Conservation (phyloP, 768 basidiomycete genomes). For the Cystobasidium onofrii region DNA sequence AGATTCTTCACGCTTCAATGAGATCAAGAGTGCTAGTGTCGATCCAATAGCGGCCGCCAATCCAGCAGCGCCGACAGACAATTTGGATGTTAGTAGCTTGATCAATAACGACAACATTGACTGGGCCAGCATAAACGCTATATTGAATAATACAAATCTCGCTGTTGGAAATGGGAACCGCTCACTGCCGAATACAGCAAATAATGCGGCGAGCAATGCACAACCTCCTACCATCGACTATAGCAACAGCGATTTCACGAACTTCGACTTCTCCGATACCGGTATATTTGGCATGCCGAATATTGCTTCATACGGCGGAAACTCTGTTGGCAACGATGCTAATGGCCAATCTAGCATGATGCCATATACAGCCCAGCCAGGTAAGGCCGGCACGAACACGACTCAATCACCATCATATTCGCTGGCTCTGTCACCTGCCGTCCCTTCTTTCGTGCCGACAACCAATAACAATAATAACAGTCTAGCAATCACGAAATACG, state of each 20-base stretch:
- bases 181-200: not conserved
- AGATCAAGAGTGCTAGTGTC: not conserved
- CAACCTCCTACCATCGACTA: not conserved
- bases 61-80: not conserved
- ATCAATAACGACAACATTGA: not conserved
- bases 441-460: not conserved
- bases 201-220: not conserved
- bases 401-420: not conserved
- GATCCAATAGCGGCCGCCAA: not conserved
- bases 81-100: not conserved
- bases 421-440: not conserved
- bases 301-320: not conserved
- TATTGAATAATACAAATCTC: not conserved
- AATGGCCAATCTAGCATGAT: too few relatives aligned
- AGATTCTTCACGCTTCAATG: not conserved
- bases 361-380: not conserved
- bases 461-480: constrained; percentile 1
- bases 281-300: not conserved
- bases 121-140: constrained; percentile 4
- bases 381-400: not conserved
- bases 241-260: constrained; percentile 10
- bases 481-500: constrained; percentile 25
- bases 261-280: constrained; percentile 2
- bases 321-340: not conserved
- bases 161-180: not conserved